Evolutionary conservation across 1,284 basidiomycete species (phyloP).

Genomic region (Cutaneotrichosporon sp.): DNA sequence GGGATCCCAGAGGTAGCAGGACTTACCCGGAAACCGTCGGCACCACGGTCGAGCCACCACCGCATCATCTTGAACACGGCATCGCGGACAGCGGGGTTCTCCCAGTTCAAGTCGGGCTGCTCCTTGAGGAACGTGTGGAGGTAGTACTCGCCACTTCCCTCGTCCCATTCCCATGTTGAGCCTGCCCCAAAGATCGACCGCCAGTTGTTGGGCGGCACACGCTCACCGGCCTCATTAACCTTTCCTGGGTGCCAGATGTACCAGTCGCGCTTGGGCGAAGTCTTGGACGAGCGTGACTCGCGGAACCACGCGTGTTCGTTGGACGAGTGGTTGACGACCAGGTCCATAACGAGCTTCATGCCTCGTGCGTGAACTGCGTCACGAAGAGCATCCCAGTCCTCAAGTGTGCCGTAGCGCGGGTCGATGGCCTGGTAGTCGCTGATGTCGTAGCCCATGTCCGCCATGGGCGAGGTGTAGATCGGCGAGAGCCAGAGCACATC

Average conservation of each 20-base stretch:
- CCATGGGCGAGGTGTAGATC: conserved; percentile 43
- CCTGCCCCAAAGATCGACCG: conserved; percentile 51
- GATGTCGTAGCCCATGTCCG: conserved; percentile 50
- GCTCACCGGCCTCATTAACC: conserved; percentile 38
- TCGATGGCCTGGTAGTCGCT: conserved; percentile 54
- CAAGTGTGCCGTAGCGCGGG: conserved; percentile 53
- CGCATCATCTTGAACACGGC: conserved; percentile 52
- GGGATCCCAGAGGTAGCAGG: not conserved
- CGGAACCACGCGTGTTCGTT: conserved; percentile 56
- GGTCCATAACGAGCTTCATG: conserved; percentile 55
- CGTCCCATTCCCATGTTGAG: conserved; percentile 55
- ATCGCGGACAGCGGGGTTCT: conserved; percentile 46
- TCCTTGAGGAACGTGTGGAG: conserved; percentile 50
- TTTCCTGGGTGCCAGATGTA: conserved; percentile 54
- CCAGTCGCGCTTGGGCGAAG: conserved; percentile 55
- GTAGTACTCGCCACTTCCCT: conserved; percentile 55
- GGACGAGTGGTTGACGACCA: conserved; percentile 56
- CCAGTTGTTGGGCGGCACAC: conserved; percentile 56
- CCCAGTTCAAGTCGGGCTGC: conserved; percentile 52
- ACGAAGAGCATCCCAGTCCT: conserved; percentile 53
- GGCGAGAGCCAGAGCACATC: conserved; percentile 55
- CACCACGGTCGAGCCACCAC: conserved; percentile 56
- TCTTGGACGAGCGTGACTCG: conserved; percentile 48
- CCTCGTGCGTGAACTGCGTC: conserved; percentile 48
- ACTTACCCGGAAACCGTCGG: conserved; percentile 53